These are phyloP conservation scores for Thalassiosira livingstoniorum DNA, from an alignment of 352 stramenopile genomes.

Conservation along the genomic window DNA sequence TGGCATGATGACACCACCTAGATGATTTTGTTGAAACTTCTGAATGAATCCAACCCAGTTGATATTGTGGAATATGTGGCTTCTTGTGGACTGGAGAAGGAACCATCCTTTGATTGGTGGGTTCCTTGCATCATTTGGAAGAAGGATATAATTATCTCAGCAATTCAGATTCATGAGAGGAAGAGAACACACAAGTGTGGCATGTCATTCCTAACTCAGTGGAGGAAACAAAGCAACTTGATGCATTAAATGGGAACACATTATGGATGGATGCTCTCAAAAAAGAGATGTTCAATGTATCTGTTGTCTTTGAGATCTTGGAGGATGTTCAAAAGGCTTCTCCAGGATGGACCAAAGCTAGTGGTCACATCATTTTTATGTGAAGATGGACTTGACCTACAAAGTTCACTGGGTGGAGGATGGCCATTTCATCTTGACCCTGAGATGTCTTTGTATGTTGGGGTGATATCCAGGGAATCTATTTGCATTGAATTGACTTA, in stretches of 20 bases:
- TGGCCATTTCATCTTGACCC: background rate
- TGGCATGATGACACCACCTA: too few relatives aligned
- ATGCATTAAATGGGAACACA: conserved; percentile 51
- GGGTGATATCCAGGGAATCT: background rate
- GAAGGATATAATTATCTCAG: too few relatives aligned
- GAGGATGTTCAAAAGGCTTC: background rate
- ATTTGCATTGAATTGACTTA: background rate
- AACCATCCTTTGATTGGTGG: too few relatives aligned
- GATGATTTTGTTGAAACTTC: too few relatives aligned
- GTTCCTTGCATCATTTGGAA: too few relatives aligned
- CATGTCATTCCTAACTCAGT: conserved; percentile 57
- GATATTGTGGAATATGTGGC: too few relatives aligned
- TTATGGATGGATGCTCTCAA: conserved; percentile 55
- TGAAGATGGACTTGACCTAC: conserved; percentile 1
- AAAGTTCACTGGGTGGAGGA: background rate
- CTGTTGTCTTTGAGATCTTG: conserved; percentile 48
- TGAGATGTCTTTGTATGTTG: background rate
- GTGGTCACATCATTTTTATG: conserved; percentile 1
- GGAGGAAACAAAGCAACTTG: conserved; percentile 27
- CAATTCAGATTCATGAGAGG: conserved; percentile 13
- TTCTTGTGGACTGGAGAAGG: too few relatives aligned
- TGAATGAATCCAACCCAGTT: too few relatives aligned
- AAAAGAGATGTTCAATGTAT: conserved; percentile 57
- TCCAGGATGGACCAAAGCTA: background rate
- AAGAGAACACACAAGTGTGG: conserved; percentile 65